Conservation (phyloP, 768 basidiomycete genomes). For the Piloderma croceum region DNA sequence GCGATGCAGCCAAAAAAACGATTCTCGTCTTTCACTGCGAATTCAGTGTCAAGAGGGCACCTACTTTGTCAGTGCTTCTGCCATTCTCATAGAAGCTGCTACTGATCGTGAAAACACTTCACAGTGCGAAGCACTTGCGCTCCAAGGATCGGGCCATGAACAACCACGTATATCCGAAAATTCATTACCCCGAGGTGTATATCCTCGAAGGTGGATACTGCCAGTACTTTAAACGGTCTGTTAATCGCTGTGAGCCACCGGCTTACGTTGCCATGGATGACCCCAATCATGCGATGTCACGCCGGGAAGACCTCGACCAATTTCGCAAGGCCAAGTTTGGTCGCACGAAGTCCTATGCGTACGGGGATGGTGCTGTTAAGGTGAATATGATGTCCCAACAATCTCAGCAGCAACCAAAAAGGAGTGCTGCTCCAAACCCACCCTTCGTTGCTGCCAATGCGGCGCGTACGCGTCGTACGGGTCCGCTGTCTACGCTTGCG, state of each 20-base stretch:
- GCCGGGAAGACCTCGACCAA: constrained; percentile 83
- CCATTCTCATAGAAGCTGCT: constrained; percentile 5
- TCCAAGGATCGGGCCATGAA: constrained; percentile 87
- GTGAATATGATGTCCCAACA: constrained; percentile 26
- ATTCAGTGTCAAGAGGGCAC: constrained; percentile 91
- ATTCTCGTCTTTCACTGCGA: constrained; percentile 97
- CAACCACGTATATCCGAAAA: constrained; percentile 82
- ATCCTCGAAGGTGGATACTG: constrained; percentile 96
- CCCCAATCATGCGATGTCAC: constrained; percentile 72
- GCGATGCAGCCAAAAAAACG: constrained; percentile 69
- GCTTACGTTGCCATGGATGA: constrained; percentile 96
- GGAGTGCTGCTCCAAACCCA: constrained; percentile 59
- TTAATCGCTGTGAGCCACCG: constrained; percentile 68
- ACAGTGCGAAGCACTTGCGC: constrained; percentile 88
- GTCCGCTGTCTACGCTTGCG: constrained; percentile 52
- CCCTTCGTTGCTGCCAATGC: constrained; percentile 68
- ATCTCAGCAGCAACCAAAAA: constrained; percentile 45
- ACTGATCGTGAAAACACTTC: neutral
- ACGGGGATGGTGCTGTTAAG: constrained; percentile 65
- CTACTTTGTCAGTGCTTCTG: constrained; percentile 74
- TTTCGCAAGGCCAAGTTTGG: constrained; percentile 87
- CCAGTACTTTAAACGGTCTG: constrained; percentile 69
- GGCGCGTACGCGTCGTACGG: constrained; percentile 53
- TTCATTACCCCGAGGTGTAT: constrained; percentile 96
- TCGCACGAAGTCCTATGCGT: constrained; percentile 87